Conservation (phyloP, 768 basidiomycete species). For the Amanita rimosa region DNA sequence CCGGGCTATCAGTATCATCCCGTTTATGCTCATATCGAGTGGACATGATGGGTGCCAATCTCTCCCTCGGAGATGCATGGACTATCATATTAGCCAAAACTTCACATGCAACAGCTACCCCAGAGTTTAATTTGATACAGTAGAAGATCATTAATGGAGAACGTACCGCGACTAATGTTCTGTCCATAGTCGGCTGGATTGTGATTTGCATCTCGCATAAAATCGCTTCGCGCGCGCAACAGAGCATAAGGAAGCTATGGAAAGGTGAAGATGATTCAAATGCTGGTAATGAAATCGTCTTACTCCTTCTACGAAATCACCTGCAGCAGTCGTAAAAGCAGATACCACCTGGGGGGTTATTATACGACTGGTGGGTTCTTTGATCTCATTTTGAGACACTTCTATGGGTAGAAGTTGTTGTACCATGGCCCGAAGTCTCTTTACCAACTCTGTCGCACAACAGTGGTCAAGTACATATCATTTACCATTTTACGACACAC, state of each 20-base stretch:
- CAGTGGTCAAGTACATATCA: neutral
- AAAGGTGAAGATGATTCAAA: neutral
- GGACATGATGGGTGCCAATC: constrained; percentile 61
- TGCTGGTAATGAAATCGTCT: constrained; percentile 13
- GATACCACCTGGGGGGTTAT: constrained; percentile 74
- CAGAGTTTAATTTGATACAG: neutral
- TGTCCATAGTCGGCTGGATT: constrained; percentile 84
- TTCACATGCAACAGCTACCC: constrained; percentile 68
- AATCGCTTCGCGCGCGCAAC: constrained; percentile 66
- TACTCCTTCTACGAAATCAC: constrained; percentile 82
- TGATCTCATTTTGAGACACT: constrained; percentile 54
- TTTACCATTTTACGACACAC: constrained; percentile 27
- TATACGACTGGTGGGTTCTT: constrained; percentile 69
- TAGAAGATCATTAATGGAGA: neutral
- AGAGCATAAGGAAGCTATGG: constrained; percentile 72
- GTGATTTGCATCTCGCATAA: constrained; percentile 70
- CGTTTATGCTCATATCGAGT: constrained; percentile 64
- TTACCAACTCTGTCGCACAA: constrained; percentile 54
- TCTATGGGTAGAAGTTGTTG: constrained; percentile 70
- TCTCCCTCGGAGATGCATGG: constrained; percentile 55
- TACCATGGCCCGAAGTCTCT: constrained; percentile 67
- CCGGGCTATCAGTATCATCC: constrained; percentile 66
- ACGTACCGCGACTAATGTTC: constrained; percentile 65
- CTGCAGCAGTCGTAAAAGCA: constrained; percentile 71
- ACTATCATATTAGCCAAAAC: constrained; percentile 73